Base-by-base conservation (phyloP, 2,329 filamentous ascomycete species). In the Ascochyta pisi region DNA sequence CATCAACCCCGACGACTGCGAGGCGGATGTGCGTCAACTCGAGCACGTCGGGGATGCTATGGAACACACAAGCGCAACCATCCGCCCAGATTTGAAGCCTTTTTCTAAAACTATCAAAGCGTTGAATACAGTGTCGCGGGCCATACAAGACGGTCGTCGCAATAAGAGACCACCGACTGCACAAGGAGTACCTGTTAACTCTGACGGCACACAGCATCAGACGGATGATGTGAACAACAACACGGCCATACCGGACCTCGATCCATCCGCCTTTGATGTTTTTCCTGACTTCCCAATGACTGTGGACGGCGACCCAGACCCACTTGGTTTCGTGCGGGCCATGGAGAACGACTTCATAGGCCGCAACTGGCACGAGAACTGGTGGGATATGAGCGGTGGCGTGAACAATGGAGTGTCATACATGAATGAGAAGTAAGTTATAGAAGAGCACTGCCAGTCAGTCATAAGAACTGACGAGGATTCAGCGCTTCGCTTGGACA, bases 321-420 rank as follows among this genome's bases (percentile, higher is more conserved):
- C 69, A 6, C 52, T 65, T 4, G 63, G 59, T 3, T 68, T 68
- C 19, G 65, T 73, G 2, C 48, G 70, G 6, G 69, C 69, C 1
- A 41, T 73, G 27, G 70, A 73, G 34, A 70, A 56, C n/a, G 69
- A 72, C 24, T 64, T 72, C 29, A 62, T 68, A n/a, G 58, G 58
- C 9, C 51, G 64, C 12, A 73, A 69, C 23, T 73, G 69, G 69
- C 60, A 69, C 42, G 62, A 65, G 24, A 46, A 55, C 16, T 70
- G 67, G 68, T 73, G 68, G 70, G 67, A 73, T 56, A 57, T 65
- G 27, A 52, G 55, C 23, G 51, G 60, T 27, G 48, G 51, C 10
- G 12, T 38, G 24, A 15, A 48, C 10, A 38, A 10, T 12, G 16
- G 37, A 12, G 31, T 47, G 29, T 15, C 13, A 9, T 53, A 29